phyloP scores from a whole-genome alignment of 2,329 filamentous ascomycete genomes.

The Teratosphaeria gauchensis region DNA sequence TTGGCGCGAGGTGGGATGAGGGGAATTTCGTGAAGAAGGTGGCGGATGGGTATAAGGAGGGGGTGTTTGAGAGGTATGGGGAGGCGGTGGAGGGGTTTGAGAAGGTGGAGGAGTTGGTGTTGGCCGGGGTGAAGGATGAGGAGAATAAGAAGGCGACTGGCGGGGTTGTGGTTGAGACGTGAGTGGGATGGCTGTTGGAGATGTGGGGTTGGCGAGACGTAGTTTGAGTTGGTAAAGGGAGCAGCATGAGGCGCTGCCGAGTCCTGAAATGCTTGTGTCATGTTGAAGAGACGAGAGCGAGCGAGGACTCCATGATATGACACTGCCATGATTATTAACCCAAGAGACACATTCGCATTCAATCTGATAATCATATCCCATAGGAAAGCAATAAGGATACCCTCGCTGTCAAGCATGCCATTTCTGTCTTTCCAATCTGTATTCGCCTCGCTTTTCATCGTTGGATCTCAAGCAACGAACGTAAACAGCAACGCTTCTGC shows the following conservation, averaged over 20 bases:
- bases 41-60: constrained; percentile 67
- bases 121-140: constrained; percentile 28
- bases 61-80: constrained; percentile 69
- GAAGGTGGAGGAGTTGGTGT: constrained; percentile 59
- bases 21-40: constrained; percentile 74
- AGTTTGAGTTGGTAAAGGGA: neutral
- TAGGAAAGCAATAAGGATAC: neutral
- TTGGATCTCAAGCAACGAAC: constrained; percentile 1
- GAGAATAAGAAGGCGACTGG: constrained; percentile 5
- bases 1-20: constrained; percentile 77
- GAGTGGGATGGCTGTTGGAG: neutral
- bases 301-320: neutral
- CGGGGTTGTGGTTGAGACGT: constrained; percentile 3
- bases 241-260: neutral
- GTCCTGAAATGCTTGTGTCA: neutral
- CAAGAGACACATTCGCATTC: neutral
- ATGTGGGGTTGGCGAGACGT: no score
- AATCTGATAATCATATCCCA: neutral
- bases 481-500: neutral
- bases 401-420: neutral
- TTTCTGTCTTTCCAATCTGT: neutral
- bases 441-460: neutral
- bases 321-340: neutral
- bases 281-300: neutral
- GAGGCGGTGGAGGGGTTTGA: constrained; percentile 66